These are phyloP conservation scores for Raddia guianensis DNA, from an alignment of 176 grass and related monocot species.

Conservation along the genomic window DNA sequence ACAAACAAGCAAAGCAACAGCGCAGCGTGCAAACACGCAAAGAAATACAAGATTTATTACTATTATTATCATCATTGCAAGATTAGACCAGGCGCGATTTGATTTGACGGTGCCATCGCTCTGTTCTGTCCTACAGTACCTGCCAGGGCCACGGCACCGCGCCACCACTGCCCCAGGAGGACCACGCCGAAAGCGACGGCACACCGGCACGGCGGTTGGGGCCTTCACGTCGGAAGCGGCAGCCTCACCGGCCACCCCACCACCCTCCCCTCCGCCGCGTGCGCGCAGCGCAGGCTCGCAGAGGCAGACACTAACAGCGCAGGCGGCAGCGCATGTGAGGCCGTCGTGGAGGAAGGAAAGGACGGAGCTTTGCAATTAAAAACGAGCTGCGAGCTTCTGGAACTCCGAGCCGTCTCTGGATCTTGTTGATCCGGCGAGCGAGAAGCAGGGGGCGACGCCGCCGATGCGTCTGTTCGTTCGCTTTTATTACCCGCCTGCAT, in stretches of 20 bases:
- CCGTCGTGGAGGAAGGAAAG: not conserved
- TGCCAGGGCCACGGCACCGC: not conserved
- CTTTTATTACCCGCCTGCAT: not conserved
- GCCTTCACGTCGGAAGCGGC: not conserved
- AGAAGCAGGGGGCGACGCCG: not conserved
- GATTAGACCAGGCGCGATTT: too few relatives aligned
- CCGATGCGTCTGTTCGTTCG: not conserved
- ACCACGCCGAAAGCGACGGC: slow-evolving; percentile 29
- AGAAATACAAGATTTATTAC: too few relatives aligned
- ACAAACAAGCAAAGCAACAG: too few relatives aligned
- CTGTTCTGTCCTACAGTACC: not conserved
- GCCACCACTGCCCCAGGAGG: not conserved
- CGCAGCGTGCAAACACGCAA: too few relatives aligned
- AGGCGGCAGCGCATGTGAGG: slow-evolving; percentile 12
- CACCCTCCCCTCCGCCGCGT: not conserved
- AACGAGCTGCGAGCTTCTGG: slow-evolving; percentile 6
- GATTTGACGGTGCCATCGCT: too few relatives aligned
- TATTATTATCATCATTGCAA: too few relatives aligned
- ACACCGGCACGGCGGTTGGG: slow-evolving; percentile 28
- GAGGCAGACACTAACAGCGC: not conserved
- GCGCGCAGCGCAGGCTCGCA: not conserved
- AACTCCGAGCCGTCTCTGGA: not conserved
- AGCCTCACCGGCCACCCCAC: not conserved
- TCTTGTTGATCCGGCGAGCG: not conserved
- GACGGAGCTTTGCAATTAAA: not conserved